phyloP scores from a whole-genome alignment of 495 filamentous ascomycete genomes.

The Hypoxylon subgilvum region DNA sequence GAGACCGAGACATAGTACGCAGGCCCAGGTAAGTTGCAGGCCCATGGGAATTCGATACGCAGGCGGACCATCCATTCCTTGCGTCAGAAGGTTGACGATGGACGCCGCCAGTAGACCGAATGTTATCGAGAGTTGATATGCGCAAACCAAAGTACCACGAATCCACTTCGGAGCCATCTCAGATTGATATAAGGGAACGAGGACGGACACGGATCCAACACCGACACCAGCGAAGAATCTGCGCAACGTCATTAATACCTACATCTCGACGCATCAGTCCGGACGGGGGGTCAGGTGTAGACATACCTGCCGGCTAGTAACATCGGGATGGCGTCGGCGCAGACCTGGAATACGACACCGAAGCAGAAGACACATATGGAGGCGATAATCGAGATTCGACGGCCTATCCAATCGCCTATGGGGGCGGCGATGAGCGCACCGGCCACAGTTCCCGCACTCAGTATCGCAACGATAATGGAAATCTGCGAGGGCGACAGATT shows the following conservation, averaged over 20 bases:
- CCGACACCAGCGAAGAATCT: conserved; percentile 78
- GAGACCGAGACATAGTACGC: conserved; percentile 75
- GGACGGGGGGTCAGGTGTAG: not conserved
- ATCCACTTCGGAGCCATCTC: conserved; percentile 92
- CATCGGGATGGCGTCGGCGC: conserved; percentile 66
- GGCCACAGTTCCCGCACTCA: conserved; percentile 88
- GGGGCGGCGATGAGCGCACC: conserved; percentile 76
- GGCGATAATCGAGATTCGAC: conserved; percentile 75
- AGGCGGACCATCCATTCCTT: conserved; percentile 64
- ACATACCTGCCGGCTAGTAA: conserved; percentile 64
- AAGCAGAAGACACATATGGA: conserved; percentile 75
- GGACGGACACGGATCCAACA: conserved; percentile 81
- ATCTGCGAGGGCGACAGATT: conserved; percentile 66
- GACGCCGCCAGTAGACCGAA: conserved; percentile 81
- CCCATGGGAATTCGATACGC: conserved; percentile 87
- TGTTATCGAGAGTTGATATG: conserved; percentile 91
- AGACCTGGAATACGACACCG: conserved; percentile 82
- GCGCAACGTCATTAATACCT: conserved; percentile 17
- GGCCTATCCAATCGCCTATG: conserved; percentile 75
- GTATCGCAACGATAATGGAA: conserved; percentile 81
- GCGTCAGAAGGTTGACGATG: conserved; percentile 79
- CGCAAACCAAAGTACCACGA: conserved; percentile 86
- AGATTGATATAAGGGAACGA: conserved; percentile 87
- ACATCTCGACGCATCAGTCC: not conserved
- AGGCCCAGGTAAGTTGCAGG: conserved; percentile 83